These are phyloP conservation scores for Aphanomyces astaci DNA, from an alignment of 352 stramenopile species.

Conservation along the genomic window DNA sequence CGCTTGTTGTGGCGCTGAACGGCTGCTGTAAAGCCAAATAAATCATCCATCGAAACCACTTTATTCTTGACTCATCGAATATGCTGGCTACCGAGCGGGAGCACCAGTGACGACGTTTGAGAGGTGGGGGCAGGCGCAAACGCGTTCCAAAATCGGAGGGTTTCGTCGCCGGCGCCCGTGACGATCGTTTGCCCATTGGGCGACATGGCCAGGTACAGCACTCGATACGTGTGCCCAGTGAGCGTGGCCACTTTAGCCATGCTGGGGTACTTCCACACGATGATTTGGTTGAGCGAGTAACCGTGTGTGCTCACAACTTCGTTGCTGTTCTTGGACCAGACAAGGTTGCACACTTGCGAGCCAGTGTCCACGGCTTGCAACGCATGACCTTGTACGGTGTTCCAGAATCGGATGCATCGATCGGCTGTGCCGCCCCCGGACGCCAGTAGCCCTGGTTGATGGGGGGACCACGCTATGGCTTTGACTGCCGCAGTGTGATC, in stretches of 20 bases:
- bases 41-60: conserved; percentile 48
- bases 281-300: conserved; percentile 97
- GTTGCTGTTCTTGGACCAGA: conserved; percentile 96
- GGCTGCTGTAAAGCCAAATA: conserved; percentile 29
- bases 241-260: conserved; percentile 96
- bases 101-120: conserved; percentile 48
- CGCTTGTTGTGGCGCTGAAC: too few species aligned
- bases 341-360: conserved; percentile 96
- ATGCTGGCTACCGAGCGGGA: conserved; percentile 51
- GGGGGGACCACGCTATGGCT: conserved; percentile 95
- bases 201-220: conserved; percentile 96
- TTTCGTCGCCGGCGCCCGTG: conserved; percentile 96
- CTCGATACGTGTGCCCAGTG: conserved; percentile 93
- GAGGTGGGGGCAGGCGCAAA: conserved; percentile 68
- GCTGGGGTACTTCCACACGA: conserved; percentile 95
- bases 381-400: conserved; percentile 85
- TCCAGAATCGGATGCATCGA: conserved; percentile 97
- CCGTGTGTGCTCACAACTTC: conserved; percentile 98
- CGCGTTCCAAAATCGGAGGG: conserved; percentile 96
- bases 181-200: conserved; percentile 96
- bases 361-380: conserved; percentile 94
- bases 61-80: too few species aligned
- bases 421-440: conserved; percentile 94
- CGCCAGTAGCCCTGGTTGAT: conserved; percentile 93
- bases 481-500: conserved; percentile 97